These are phyloP conservation scores for Aspergillus saccharolyticus DNA, from an alignment of 495 filamentous ascomycete species.

Conservation along the genomic window DNA sequence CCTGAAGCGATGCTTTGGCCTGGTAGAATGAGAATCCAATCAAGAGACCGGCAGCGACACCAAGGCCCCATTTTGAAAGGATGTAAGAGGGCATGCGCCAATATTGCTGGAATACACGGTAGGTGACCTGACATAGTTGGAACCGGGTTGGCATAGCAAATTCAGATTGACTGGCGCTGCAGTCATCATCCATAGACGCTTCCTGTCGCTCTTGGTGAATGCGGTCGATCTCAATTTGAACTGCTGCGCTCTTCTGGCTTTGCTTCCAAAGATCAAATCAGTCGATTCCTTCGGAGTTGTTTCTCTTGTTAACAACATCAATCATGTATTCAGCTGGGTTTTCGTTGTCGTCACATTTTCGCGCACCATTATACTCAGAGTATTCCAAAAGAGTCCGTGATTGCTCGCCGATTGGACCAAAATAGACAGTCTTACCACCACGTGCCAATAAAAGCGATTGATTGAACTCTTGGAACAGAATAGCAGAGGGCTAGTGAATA, in stretches of 20 bases:
- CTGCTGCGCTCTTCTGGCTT: slow-evolving; percentile 27
- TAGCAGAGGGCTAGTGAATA: slow-evolving; percentile 86
- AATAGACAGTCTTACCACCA: slow-evolving; percentile 63
- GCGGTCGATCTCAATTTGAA: slow-evolving; percentile 13
- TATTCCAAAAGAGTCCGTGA: neutral
- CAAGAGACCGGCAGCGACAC: slow-evolving; percentile 46
- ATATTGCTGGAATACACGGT: slow-evolving; percentile 45
- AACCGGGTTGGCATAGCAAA: slow-evolving; percentile 46
- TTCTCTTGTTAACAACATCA: neutral
- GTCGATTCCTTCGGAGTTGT: slow-evolving; percentile 58
- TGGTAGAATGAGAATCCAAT: slow-evolving; percentile 56
- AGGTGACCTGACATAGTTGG: slow-evolving; percentile 44
- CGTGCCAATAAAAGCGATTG: slow-evolving; percentile 57
- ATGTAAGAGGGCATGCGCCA: slow-evolving; percentile 52
- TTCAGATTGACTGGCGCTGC: too few relatives aligned
- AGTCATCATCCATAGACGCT: slow-evolving; percentile 34
- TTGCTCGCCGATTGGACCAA: slow-evolving; percentile 55
- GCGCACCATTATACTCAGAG: too few relatives aligned
- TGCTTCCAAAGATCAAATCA: slow-evolving; percentile 67
- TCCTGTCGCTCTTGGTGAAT: slow-evolving; percentile 49
- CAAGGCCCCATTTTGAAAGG: slow-evolving; percentile 23
- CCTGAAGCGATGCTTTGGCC: slow-evolving; percentile 39
- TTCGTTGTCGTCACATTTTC: neutral
- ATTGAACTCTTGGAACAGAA: slow-evolving; percentile 80
- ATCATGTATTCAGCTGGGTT: neutral